phyloP scores from a whole-genome alignment of 1,139 yeast genomes.

The Entelexis sorbosivorans region DNA sequence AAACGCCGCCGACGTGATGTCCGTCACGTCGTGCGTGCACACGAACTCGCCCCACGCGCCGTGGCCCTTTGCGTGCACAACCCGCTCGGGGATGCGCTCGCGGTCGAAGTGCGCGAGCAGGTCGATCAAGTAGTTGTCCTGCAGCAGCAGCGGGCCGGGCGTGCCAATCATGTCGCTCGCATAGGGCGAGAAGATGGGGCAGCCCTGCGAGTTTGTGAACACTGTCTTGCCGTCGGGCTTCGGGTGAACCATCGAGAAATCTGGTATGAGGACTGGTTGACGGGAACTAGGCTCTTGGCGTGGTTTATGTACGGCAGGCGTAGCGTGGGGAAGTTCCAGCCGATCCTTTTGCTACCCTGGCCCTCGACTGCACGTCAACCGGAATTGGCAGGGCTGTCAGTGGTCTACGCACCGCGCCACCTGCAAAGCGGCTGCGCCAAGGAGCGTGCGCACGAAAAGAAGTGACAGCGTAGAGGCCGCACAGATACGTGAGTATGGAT shows the following conservation, averaged over 20 bases:
- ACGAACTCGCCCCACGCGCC: slow-evolving; percentile 77
- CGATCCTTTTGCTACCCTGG: background rate
- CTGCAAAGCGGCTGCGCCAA: background rate
- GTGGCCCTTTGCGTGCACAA: slow-evolving; percentile 83
- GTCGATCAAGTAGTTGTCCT: slow-evolving; percentile 70
- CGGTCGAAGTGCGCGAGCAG: slow-evolving; percentile 74
- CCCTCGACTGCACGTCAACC: background rate
- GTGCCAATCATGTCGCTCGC: slow-evolving; percentile 68
- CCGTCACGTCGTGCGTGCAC: slow-evolving; percentile 72
- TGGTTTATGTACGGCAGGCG: background rate
- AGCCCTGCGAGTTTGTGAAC: slow-evolving; percentile 62
- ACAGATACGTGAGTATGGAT: too few species aligned
- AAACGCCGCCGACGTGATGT: slow-evolving; percentile 59
- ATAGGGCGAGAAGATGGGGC: slow-evolving; percentile 53
- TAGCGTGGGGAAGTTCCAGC: background rate
- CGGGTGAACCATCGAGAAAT: slow-evolving; percentile 8
- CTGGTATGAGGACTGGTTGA: too few species aligned
- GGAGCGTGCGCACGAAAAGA: too few species aligned
- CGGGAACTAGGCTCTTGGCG: background rate
- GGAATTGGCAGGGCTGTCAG: background rate
- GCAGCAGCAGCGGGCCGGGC: slow-evolving; percentile 63
- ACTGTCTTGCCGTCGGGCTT: slow-evolving; percentile 20
- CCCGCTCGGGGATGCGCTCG: slow-evolving; percentile 82
- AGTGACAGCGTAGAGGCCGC: too few species aligned
- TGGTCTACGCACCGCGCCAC: background rate